These are phyloP conservation scores for Nidularia pulvinata DNA, from an alignment of 768 basidiomycete genomes.

Conservation along the genomic window DNA sequence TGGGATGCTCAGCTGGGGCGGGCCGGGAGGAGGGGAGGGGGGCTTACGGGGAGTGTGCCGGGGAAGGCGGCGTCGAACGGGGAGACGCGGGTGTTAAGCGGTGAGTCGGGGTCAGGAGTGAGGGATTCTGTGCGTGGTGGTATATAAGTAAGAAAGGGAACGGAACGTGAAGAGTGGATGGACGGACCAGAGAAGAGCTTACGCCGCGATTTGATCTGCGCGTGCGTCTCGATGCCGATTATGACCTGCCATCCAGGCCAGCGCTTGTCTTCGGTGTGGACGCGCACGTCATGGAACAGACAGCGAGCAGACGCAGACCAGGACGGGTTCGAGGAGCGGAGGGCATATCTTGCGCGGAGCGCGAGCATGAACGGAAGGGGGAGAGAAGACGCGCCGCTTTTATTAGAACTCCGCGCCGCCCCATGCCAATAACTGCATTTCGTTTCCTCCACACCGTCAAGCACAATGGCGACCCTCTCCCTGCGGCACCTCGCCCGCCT, in stretches of 20 bases:
- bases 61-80: constrained; percentile 90
- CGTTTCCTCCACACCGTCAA: constrained; percentile 3
- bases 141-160: not conserved
- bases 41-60: constrained; percentile 85
- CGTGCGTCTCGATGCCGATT: constrained; percentile 95
- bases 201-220: constrained; percentile 83
- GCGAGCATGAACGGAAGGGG: not conserved
- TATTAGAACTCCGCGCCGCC: not conserved
- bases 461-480: constrained; percentile 2
- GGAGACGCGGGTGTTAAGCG: constrained; percentile 74
- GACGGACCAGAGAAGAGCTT: constrained; percentile 86
- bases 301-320: constrained; percentile 10
- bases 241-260: constrained; percentile 92
- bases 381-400: not conserved
- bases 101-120: constrained; percentile 38
- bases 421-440: not conserved
- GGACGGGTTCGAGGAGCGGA: not conserved
- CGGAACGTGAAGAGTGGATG: not conserved
- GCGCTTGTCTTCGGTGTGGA: constrained; percentile 35
- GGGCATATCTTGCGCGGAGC: not conserved
- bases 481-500: too few species aligned
- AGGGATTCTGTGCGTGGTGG: constrained; percentile 27
- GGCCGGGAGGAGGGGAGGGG: not conserved
- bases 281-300: constrained; percentile 28
- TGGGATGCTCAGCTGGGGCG: constrained; percentile 17